phyloP scores from a whole-genome alignment of 257 asterid species.

The Solanum ossicruentum region DNA sequence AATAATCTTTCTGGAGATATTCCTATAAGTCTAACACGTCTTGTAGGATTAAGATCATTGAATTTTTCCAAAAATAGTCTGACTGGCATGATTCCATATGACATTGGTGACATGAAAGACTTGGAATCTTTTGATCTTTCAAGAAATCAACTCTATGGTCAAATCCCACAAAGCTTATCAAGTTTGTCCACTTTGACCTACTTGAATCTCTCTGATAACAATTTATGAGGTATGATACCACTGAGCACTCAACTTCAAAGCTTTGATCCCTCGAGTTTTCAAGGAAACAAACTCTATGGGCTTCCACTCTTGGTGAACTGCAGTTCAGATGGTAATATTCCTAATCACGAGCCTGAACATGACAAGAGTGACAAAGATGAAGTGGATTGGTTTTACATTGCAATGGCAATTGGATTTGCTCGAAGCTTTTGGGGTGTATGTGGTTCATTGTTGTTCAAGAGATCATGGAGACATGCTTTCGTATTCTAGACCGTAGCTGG shows the following conservation, averaged over 20 bases:
- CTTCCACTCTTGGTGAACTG: background rate
- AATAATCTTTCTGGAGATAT: conserved; percentile 16
- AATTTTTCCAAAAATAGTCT: conserved; percentile 18
- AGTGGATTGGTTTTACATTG: background rate
- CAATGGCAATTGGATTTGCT: no score
- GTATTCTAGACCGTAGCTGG: no score
- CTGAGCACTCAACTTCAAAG: conserved; percentile 1
- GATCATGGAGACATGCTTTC: no score
- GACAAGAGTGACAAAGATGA: background rate
- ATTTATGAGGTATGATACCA: background rate
- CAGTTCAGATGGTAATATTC: background rate
- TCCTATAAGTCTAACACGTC: conserved; percentile 12
- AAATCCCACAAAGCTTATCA: background rate
- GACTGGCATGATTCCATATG: conserved; percentile 13
- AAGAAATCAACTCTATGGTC: background rate
- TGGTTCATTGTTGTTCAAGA: no score
- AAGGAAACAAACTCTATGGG: background rate
- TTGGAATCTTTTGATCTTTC: conserved; percentile 1
- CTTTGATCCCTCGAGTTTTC: background rate
- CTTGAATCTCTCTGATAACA: conserved; percentile 5
- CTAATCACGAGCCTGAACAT: background rate
- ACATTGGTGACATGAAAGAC: conserved; percentile 1
- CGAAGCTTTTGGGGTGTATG: no score
- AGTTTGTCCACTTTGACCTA: background rate
- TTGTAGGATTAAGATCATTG: conserved; percentile 10